Evolutionary conservation across 1,284 basidiomycete species (phyloP).

Genomic region (Caloboletus firmus): DNA sequence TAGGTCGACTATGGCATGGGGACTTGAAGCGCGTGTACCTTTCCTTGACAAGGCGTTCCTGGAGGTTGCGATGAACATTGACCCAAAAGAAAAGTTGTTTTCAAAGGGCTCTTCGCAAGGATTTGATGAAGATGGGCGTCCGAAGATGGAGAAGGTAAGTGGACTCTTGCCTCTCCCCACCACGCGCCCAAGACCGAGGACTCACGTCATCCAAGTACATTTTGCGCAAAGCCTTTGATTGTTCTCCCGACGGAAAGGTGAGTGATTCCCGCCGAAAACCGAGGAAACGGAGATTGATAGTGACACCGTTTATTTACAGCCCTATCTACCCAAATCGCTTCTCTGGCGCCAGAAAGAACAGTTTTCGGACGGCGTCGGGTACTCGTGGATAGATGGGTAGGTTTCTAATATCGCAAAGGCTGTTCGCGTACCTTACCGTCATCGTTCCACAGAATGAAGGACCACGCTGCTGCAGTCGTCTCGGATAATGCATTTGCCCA

Average conservation of each 20-base stretch:
- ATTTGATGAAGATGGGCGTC: constrained; percentile 81
- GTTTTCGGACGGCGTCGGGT: constrained; percentile 99
- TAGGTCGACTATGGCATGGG: constrained; percentile 99
- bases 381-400: constrained; percentile 98
- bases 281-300: neutral
- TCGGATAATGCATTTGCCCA: constrained; percentile 83
- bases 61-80: constrained; percentile 90
- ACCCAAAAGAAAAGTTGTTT: constrained; percentile 91
- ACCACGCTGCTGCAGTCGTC: constrained; percentile 74
- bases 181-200: neutral
- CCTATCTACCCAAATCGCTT: constrained; percentile 93
- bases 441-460: constrained; percentile 72
- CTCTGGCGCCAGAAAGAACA: constrained; percentile 99
- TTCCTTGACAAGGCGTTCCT: constrained; percentile 98
- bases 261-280: constrained; percentile 4
- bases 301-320: constrained; percentile 43
- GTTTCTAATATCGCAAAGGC: constrained; percentile 18
- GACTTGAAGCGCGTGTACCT: constrained; percentile 96
- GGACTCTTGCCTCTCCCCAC: constrained; percentile 4
- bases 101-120: constrained; percentile 77
- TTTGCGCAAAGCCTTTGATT: constrained; percentile 96
- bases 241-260: constrained; percentile 80
- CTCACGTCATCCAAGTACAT: constrained; percentile 68
- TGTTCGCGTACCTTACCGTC: neutral
- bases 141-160: constrained; percentile 89